These are phyloP conservation scores for Beauveria scarabaeidicola DNA, from an alignment of 2,329 filamentous ascomycete genomes.

Conservation along the genomic window DNA sequence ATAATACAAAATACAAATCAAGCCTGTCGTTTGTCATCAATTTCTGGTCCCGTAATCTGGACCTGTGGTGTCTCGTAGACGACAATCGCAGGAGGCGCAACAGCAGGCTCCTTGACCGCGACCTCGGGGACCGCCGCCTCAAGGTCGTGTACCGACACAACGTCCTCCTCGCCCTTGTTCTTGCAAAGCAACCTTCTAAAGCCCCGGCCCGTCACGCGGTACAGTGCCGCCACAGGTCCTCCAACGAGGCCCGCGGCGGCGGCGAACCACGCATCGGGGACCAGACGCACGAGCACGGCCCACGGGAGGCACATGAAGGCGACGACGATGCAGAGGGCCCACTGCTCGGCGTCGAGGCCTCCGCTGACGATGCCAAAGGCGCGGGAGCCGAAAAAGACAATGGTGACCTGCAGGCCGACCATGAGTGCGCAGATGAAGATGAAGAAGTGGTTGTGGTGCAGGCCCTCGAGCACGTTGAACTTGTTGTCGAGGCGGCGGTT, in stretches of 20 bases:
- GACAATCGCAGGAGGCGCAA: conserved; percentile 7
- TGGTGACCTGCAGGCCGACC: conserved; percentile 75
- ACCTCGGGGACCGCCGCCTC: background rate
- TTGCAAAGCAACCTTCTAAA: background rate
- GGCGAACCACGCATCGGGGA: conserved; percentile 52
- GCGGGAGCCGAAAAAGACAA: conserved; percentile 69
- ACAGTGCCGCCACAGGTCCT: conserved; percentile 3
- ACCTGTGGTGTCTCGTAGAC: conserved; percentile 5
- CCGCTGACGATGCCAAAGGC: conserved; percentile 58
- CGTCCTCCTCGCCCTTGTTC: background rate
- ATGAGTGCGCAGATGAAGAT: conserved; percentile 71
- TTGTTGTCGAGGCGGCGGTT: conserved; percentile 79
- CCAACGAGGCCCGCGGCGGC: conserved; percentile 4
- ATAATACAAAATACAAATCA: conserved; percentile 11
- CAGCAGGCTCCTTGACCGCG: background rate
- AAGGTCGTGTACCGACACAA: background rate
- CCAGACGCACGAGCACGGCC: conserved; percentile 61
- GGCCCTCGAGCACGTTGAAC: conserved; percentile 80
- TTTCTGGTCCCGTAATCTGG: background rate
- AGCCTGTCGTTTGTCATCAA: background rate
- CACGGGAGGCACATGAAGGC: conserved; percentile 69
- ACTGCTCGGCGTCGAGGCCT: conserved; percentile 58
- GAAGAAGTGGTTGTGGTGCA: conserved; percentile 74
- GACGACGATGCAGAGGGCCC: conserved; percentile 73
- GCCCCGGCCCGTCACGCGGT: background rate